Evolutionary conservation across 768 basidiomycete genomes (phyloP).

Genomic region (Pulveroboletus ravenelii): DNA sequence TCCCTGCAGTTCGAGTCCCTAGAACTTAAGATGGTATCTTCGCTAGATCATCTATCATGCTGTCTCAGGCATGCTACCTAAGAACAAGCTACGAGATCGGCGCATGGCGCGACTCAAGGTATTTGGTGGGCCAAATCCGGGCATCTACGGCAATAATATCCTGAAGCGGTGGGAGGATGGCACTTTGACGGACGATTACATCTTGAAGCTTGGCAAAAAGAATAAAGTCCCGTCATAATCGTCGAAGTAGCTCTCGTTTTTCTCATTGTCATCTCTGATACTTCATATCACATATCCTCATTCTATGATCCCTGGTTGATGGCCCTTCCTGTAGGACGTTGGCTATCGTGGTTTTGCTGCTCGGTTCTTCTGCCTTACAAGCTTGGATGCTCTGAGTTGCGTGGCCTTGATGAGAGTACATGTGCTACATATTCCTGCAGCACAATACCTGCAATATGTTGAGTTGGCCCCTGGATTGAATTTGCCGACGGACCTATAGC

Average conservation of each 20-base stretch:
- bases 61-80: slow-evolving; percentile 97
- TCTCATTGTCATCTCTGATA: not conserved
- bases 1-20: not conserved
- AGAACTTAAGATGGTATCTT: not conserved
- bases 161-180: slow-evolving; percentile 83
- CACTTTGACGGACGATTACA: slow-evolving; percentile 45
- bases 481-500: slow-evolving; percentile 51
- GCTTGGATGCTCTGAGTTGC: not conserved
- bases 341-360: not conserved
- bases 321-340: not conserved
- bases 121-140: slow-evolving; percentile 76
- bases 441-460: slow-evolving; percentile 49
- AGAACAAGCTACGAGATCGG: slow-evolving; percentile 90
- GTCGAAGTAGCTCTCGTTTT: slow-evolving; percentile 10
- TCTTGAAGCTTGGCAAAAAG: slow-evolving; percentile 23
- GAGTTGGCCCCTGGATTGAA: not conserved
- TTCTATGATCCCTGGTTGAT: not conserved
- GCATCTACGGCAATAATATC: slow-evolving; percentile 71
- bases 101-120: slow-evolving; percentile 85
- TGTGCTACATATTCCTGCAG: slow-evolving; percentile 60
- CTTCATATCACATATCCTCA: slow-evolving; percentile 4
- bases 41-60: slow-evolving; percentile 88
- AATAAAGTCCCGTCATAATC: slow-evolving; percentile 11
- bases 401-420: slow-evolving; percentile 8
- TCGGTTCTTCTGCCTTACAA: slow-evolving; percentile 9